Percentiles rank a stretch among this genome's conserved stretches.
Evolutionary conservation across 2,329 filamentous ascomycete genomes (phyloP).

Genomic region (Thielaviopsis punctulata): DNA sequence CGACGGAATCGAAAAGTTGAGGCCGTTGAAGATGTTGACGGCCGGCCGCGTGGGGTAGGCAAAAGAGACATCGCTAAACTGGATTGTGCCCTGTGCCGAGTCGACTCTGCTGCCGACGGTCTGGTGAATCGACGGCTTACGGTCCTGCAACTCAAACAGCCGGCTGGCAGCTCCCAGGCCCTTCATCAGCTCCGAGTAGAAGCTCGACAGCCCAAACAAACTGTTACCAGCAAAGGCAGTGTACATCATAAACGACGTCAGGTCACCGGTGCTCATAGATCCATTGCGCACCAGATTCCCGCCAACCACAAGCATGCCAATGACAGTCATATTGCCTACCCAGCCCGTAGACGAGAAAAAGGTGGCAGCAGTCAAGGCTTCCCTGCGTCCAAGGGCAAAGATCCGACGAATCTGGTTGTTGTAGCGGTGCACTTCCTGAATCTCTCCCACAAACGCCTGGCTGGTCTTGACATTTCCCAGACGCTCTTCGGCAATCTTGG

Average conservation of each 20-base stretch:
- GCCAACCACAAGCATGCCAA: slow-evolving; percentile 78
- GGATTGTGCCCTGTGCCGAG: slow-evolving; percentile 76
- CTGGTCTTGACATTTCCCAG: slow-evolving; percentile 91
- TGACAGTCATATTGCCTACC: slow-evolving; percentile 90
- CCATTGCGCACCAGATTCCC: slow-evolving; percentile 79
- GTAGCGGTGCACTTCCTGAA: slow-evolving; percentile 78
- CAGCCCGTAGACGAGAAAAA: slow-evolving; percentile 82
- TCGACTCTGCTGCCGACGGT: slow-evolving; percentile 65
- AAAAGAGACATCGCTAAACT: slow-evolving; percentile 72
- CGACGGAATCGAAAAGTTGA: slow-evolving; percentile 81
- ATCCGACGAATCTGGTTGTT: slow-evolving; percentile 85
- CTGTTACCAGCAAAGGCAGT: slow-evolving; percentile 73
- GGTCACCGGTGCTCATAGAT: slow-evolving; percentile 72
- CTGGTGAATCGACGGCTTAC: slow-evolving; percentile 68
- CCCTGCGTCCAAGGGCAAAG: slow-evolving; percentile 70
- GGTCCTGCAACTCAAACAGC: slow-evolving; percentile 88
- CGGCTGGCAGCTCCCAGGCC: slow-evolving; percentile 93
- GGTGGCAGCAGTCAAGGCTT: slow-evolving; percentile 74
- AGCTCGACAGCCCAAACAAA: slow-evolving; percentile 83
- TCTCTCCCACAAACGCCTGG: slow-evolving; percentile 87
- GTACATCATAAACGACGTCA: slow-evolving; percentile 98
- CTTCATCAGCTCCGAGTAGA: slow-evolving; percentile 98
- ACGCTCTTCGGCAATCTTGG: slow-evolving; percentile 96
- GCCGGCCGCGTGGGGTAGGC: slow-evolving; percentile 88
- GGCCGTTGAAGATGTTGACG: slow-evolving; percentile 74